Percentiles rank a stretch among this genome's conserved stretches.
Conservation (phyloP, 1,284 basidiomycete genomes). For the Macrocystidia cucumis region DNA sequence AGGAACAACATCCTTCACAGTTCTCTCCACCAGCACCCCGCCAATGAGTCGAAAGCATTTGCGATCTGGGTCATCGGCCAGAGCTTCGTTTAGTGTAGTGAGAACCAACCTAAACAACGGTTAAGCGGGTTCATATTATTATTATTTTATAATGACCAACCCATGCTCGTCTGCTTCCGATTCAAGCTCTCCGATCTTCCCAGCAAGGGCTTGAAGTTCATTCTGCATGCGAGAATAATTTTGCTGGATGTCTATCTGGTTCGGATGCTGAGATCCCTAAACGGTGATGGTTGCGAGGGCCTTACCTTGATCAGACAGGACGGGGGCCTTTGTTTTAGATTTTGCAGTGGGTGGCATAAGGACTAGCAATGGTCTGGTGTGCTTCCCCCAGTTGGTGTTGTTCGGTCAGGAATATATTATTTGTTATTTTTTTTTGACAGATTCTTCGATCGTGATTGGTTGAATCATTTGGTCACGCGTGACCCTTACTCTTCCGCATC, state of each 20-base stretch:
- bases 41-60: constrained; percentile 97
- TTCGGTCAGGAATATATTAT: too few species aligned
- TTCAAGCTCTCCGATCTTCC: constrained; percentile 92
- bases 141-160: constrained; percentile 45
- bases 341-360: constrained; percentile 33
- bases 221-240: constrained; percentile 70
- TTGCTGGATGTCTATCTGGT: constrained; percentile 72
- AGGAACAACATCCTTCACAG: constrained; percentile 93
- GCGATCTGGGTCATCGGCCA: constrained; percentile 75
- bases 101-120: constrained; percentile 75
- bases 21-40: constrained; percentile 92
- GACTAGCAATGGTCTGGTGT: constrained; percentile 28
- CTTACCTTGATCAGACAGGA: constrained; percentile 66
- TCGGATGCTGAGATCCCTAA: constrained; percentile 23
- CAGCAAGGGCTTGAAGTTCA: constrained; percentile 79
- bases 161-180: constrained; percentile 88
- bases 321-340: constrained; percentile 44
- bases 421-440: too few species aligned
- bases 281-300: neutral
- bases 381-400: too few species aligned
- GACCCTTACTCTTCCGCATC: constrained; percentile 30
- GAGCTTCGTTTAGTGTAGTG: constrained; percentile 75
- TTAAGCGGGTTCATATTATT: too few species aligned
- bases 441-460: constrained; percentile 45
- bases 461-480: constrained; percentile 21